A percentile compares a stretch with the other conserved stretches of the same genome.
phyloP scores from a whole-genome alignment of 495 filamentous ascomycete genomes.

The Talaromyces stipitatus region DNA sequence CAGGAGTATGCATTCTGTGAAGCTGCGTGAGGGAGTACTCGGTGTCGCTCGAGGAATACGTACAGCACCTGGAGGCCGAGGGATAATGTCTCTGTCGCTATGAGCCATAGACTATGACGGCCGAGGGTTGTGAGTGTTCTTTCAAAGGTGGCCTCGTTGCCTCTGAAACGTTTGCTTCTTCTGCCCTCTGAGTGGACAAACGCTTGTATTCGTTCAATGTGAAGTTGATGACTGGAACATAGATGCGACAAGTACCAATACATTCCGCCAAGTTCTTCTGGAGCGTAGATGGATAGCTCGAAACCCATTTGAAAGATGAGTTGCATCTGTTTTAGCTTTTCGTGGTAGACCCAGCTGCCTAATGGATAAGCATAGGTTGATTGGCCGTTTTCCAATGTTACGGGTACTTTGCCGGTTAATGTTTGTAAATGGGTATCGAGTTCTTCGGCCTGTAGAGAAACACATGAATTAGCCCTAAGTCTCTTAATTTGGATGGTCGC shows the following conservation, averaged over 20 bases:
- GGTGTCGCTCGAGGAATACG: constrained; percentile 53
- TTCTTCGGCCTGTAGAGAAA: constrained; percentile 53
- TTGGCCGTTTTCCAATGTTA: constrained; percentile 31
- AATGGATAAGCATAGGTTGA: constrained; percentile 61
- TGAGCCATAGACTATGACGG: constrained; percentile 55
- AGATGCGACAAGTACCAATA: constrained; percentile 66
- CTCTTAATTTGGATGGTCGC: no score
- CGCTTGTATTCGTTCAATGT: constrained; percentile 63
- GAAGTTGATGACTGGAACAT: constrained; percentile 40
- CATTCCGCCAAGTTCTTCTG: constrained; percentile 81
- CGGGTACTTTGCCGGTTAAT: constrained; percentile 55
- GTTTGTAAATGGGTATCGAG: constrained; percentile 64
- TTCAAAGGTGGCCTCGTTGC: constrained; percentile 32
- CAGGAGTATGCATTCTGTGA: constrained; percentile 62
- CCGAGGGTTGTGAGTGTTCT: constrained; percentile 53
- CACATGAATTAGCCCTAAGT: no score
- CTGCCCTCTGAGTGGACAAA: constrained; percentile 28
- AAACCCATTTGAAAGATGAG: constrained; percentile 89
- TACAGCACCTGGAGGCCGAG: constrained; percentile 62
- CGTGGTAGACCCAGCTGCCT: constrained; percentile 80
- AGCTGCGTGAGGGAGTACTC: constrained; percentile 42
- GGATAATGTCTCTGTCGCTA: constrained; percentile 62
- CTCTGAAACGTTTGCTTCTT: constrained; percentile 14
- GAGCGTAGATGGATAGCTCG: constrained; percentile 81
- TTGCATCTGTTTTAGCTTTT: constrained; percentile 82